Conservation (phyloP, 495 filamentous ascomycete species). For the Aspergillus campestris region DNA sequence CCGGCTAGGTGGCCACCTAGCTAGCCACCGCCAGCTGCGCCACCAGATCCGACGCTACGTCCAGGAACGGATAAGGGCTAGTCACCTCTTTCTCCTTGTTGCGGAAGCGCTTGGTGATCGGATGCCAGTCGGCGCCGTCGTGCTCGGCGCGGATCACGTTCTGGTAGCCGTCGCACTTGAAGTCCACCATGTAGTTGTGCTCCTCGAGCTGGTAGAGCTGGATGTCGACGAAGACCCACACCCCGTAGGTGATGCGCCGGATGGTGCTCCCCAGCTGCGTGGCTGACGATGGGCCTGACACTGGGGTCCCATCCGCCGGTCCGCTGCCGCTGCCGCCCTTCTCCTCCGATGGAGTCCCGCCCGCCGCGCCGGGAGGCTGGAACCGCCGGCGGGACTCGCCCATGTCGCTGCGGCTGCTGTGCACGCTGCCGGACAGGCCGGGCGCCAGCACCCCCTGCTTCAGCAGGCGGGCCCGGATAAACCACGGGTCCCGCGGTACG, state of each 20-base stretch:
- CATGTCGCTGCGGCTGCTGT: constrained; percentile 51
- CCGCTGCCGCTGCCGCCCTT: constrained; percentile 16
- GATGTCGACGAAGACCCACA: constrained; percentile 82
- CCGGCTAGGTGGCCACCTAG: constrained; percentile 4
- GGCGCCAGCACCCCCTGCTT: constrained; percentile 60
- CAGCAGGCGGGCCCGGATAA: constrained; percentile 79
- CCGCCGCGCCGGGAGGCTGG: constrained; percentile 35
- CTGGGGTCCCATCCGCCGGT: constrained; percentile 13
- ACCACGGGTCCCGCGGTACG: constrained; percentile 90
- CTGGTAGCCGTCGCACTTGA: constrained; percentile 98
- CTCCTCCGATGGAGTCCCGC: constrained; percentile 21
- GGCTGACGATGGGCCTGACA: constrained; percentile 36
- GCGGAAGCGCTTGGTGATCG: constrained; percentile 39
- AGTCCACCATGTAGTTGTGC: constrained; percentile 92
- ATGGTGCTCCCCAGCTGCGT: constrained; percentile 22
- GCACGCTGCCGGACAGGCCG: constrained; percentile 42
- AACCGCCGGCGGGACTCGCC: constrained; percentile 40
- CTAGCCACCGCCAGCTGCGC: constrained; percentile 44
- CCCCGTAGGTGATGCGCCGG: constrained; percentile 33
- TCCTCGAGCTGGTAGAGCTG: constrained; percentile 94
- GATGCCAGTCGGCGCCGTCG: constrained; percentile 33
- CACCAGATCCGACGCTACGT: constrained; percentile 46
- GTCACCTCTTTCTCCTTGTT: constrained; percentile 49
- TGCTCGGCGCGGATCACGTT: constrained; percentile 50
- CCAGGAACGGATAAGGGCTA: constrained; percentile 48